Percentiles rank a stretch among this genome's conserved stretches.
Evolutionary conservation across 1,139 yeast species (phyloP).

Genomic region (Blastobotrys malaysiensis): DNA sequence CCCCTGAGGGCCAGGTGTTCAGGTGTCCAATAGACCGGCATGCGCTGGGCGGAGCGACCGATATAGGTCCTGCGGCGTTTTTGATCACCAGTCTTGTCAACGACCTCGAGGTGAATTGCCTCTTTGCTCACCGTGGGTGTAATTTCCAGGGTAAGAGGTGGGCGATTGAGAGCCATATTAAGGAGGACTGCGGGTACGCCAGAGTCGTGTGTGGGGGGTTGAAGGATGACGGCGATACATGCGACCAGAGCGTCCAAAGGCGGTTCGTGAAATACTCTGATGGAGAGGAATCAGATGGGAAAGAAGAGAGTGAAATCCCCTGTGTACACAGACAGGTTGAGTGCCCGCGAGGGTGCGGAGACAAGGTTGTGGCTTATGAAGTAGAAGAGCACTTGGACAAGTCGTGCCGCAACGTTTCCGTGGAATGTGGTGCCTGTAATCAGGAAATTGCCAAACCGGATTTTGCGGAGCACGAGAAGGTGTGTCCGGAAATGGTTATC

Average conservation of each 20-base stretch:
- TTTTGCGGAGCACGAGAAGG: conserved; percentile 30
- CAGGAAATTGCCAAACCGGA: conserved; percentile 32
- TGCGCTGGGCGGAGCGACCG: conserved; percentile 37
- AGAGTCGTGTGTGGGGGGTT: conserved; percentile 40
- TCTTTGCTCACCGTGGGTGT: conserved; percentile 53
- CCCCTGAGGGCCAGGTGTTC: conserved; percentile 17
- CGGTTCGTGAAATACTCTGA: neutral
- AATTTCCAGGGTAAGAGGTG: conserved; percentile 54
- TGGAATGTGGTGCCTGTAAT: conserved; percentile 42
- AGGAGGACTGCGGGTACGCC: conserved; percentile 47
- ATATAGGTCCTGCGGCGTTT: conserved; percentile 57
- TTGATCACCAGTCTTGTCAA: conserved; percentile 56
- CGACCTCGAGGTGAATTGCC: conserved; percentile 54
- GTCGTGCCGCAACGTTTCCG: conserved; percentile 15
- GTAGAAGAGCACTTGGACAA: conserved; percentile 18
- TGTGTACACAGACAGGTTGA: conserved; percentile 20
- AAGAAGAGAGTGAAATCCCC: conserved; percentile 13
- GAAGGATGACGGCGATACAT: conserved; percentile 6
- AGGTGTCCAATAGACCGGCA: conserved; percentile 64
- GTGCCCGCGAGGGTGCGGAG: conserved; percentile 24
- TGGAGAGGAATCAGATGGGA: neutral
- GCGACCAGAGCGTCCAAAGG: conserved; percentile 1
- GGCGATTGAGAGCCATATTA: conserved; percentile 51
- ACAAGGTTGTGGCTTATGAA: conserved; percentile 10
- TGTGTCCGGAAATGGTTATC: conserved; percentile 34